phyloP scores from a whole-genome alignment of 1,284 basidiomycete genomes.

The Malassezia arunalokei region DNA sequence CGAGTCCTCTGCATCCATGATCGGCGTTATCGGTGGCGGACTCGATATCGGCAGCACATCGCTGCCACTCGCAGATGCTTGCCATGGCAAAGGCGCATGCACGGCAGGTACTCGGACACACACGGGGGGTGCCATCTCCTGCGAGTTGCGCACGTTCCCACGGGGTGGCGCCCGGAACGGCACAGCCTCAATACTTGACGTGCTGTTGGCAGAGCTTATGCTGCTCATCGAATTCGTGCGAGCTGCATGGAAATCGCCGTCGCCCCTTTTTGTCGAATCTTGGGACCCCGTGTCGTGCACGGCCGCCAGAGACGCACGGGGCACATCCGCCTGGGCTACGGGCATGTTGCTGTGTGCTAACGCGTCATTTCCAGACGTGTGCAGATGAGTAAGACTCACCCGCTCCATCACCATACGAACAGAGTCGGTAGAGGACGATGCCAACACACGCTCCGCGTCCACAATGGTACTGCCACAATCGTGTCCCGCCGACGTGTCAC shows the following conservation, averaged over 20 bases:
- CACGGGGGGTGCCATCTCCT: no score
- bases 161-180: slow-evolving; percentile 41
- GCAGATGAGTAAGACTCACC: neutral
- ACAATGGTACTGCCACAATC: no score
- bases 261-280: neutral
- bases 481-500: no score
- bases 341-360: neutral
- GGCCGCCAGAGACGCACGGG: no score
- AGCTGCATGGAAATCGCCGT: slow-evolving; percentile 15
- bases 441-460: no score
- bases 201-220: slow-evolving; percentile 38
- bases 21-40: no score
- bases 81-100: no score
- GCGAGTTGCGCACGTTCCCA: slow-evolving; percentile 20
- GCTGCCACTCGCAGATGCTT: no score
- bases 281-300: neutral
- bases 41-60: no score
- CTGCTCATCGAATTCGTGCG: slow-evolving; percentile 40
- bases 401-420: neutral
- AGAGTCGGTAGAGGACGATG: neutral
- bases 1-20: no score
- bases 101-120: no score
- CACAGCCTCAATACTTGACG: slow-evolving; percentile 39
- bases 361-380: neutral
- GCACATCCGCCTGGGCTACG: neutral